These are phyloP conservation scores for Hemerocallis citrina DNA, from an alignment of 106 monocot species.

Conservation along the genomic window DNA sequence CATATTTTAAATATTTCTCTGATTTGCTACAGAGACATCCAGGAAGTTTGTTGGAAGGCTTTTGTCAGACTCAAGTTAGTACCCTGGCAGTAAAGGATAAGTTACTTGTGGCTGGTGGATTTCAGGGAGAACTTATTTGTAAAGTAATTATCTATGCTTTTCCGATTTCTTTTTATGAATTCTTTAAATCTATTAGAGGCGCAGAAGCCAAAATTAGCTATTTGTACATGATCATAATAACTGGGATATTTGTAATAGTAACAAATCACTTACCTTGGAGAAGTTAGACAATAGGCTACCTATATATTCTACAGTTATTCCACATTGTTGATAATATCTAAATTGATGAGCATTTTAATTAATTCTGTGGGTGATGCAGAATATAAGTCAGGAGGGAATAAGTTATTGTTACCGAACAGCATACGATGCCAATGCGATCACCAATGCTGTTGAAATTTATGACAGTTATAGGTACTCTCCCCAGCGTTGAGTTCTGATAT, in stretches of 20 bases:
- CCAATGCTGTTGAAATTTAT: slow-evolving; percentile 81
- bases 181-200: neutral
- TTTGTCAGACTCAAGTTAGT: slow-evolving; percentile 65
- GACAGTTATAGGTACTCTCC: slow-evolving; percentile 42
- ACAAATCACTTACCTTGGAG: no score
- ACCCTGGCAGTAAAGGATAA: slow-evolving; percentile 62
- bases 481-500: neutral
- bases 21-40: slow-evolving; percentile 42
- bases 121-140: slow-evolving; percentile 69
- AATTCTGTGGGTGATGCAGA: slow-evolving; percentile 28
- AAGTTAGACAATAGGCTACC: neutral
- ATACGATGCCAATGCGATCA: slow-evolving; percentile 84
- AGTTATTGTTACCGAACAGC: slow-evolving; percentile 75
- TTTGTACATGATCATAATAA: slow-evolving; percentile 1
- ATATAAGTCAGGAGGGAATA: slow-evolving; percentile 66
- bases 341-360: neutral
- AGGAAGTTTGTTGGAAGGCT: slow-evolving; percentile 64
- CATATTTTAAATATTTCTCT: neutral
- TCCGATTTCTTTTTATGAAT: neutral
- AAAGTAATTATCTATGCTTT: slow-evolving; percentile 33
- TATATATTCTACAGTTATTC: neutral
- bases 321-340: neutral
- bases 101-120: slow-evolving; percentile 57
- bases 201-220: neutral
- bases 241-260: no score